Conservation (phyloP, 192 early-diverging fungal species). For the Allomyces javanicus region DNA sequence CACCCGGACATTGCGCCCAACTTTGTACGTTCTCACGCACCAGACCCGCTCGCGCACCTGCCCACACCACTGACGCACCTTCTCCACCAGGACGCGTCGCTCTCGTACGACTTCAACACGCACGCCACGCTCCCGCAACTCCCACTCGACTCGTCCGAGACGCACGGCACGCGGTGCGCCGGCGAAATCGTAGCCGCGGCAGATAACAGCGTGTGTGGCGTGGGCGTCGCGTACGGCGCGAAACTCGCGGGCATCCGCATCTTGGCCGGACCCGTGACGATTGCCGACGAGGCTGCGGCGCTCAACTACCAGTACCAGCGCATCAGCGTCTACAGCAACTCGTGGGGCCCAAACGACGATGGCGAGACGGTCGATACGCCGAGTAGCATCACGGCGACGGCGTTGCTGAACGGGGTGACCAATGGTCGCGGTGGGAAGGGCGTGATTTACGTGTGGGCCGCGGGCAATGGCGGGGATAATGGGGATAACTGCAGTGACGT, state of each 20-base stretch:
- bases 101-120: conserved; percentile 65
- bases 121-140: conserved; percentile 40
- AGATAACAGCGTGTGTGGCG: conserved; percentile 69
- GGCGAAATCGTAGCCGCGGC: conserved; percentile 82
- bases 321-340: conserved; percentile 88
- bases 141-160: conserved; percentile 54
- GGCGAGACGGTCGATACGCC: conserved; percentile 73
- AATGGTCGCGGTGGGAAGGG: conserved; percentile 71
- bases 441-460: conserved; percentile 81
- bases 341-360: conserved; percentile 87
- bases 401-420: conserved; percentile 65
- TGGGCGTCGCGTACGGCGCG: conserved; percentile 78
- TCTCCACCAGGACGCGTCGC: too few relatives aligned
- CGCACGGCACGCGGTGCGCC: conserved; percentile 92
- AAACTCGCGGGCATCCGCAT: conserved; percentile 51
- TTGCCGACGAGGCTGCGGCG: conserved; percentile 76
- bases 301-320: conserved; percentile 74
- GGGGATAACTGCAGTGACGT: conserved; percentile 70
- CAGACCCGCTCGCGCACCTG: too few relatives aligned
- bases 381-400: conserved; percentile 49
- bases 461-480: conserved; percentile 64
- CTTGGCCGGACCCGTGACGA: conserved; percentile 20
- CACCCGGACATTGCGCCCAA: conserved; percentile 65
- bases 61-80: too few relatives aligned
- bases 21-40: conserved; percentile 54